These are phyloP conservation scores for Ashbya aceris DNA, from an alignment of 1,139 yeast genomes.

Conservation along the genomic window DNA sequence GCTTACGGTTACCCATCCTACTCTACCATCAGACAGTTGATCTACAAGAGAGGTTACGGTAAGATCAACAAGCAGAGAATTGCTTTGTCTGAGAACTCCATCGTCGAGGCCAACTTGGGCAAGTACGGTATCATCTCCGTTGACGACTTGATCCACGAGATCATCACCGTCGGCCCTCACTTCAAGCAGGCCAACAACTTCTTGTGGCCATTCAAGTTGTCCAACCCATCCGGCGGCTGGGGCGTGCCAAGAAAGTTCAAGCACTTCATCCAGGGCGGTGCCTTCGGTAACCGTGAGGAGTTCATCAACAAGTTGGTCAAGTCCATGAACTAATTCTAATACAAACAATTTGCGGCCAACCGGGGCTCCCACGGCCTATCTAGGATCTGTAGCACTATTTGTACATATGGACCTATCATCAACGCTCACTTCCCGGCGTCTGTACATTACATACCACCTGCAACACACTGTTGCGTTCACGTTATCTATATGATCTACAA, in stretches of 20 bases:
- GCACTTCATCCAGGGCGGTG: constrained; percentile 99
- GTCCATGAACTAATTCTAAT: constrained; percentile 69
- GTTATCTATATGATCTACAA: no score
- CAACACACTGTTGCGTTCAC: no score
- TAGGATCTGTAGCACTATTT: no score
- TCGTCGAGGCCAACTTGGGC: constrained; percentile 91
- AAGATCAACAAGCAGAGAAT: constrained; percentile 98
- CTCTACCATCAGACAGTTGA: constrained; percentile 89
- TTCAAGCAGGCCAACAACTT: constrained; percentile 99
- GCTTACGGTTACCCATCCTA: constrained; percentile 99
- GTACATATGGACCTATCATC: no score
- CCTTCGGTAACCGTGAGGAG: constrained; percentile 99
- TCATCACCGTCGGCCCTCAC: constrained; percentile 98
- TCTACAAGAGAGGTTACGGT: constrained; percentile 99
- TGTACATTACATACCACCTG: no score
- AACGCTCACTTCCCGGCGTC: no score
- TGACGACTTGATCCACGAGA: constrained; percentile 98
- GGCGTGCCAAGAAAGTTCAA: constrained; percentile 98
- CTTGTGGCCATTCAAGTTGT: constrained; percentile 99
- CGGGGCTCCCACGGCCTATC: no score
- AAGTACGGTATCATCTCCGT: constrained; percentile 92
- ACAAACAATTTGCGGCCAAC: no score
- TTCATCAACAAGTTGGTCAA: constrained; percentile 96
- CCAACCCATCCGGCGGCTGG: constrained; percentile 99
- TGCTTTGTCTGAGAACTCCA: constrained; percentile 85